These are phyloP conservation scores for Hypoxylon sp. DNA, from an alignment of 2,329 filamentous ascomycete genomes.

Conservation along the genomic window DNA sequence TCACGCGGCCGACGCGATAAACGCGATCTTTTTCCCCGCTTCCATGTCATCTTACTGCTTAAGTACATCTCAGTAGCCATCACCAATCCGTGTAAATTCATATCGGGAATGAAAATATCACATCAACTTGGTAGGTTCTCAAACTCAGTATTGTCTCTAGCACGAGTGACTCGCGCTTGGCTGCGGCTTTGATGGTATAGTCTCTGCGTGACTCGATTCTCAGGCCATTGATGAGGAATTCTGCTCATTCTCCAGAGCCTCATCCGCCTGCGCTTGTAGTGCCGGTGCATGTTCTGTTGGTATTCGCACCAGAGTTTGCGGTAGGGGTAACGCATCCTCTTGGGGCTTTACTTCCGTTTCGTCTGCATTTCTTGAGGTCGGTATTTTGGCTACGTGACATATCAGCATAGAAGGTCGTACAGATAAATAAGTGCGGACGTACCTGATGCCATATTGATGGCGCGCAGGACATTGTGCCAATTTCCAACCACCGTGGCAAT, in stretches of 20 bases:
- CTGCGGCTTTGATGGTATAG: not conserved
- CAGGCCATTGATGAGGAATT: constrained; percentile 34
- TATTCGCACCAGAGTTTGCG: constrained; percentile 84
- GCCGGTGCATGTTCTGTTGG: constrained; percentile 79
- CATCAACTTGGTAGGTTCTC: not conserved
- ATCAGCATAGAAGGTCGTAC: constrained; percentile 18
- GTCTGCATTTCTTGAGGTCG: constrained; percentile 60
- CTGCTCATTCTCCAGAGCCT: constrained; percentile 55
- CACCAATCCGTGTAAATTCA: not conserved
- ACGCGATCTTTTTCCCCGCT: constrained; percentile 28
- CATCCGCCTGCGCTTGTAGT: constrained; percentile 67
- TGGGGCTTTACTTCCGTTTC: constrained; percentile 49
- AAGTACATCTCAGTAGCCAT: constrained; percentile 7
- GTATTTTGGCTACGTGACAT: constrained; percentile 67
- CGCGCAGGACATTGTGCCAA: constrained; percentile 86
- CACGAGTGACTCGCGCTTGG: not conserved
- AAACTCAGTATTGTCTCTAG: not conserved
- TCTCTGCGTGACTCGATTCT: constrained; percentile 3
- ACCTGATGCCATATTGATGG: constrained; percentile 88
- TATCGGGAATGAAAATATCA: not conserved
- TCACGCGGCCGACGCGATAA: constrained; percentile 11
- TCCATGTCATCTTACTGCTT: constrained; percentile 4
- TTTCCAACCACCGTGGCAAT: constrained; percentile 86
- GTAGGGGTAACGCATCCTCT: constrained; percentile 62
- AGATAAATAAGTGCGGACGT: constrained; percentile 44